phyloP scores from a whole-genome alignment of 257 asterid species.

The Solanum chiquidenum region DNA sequence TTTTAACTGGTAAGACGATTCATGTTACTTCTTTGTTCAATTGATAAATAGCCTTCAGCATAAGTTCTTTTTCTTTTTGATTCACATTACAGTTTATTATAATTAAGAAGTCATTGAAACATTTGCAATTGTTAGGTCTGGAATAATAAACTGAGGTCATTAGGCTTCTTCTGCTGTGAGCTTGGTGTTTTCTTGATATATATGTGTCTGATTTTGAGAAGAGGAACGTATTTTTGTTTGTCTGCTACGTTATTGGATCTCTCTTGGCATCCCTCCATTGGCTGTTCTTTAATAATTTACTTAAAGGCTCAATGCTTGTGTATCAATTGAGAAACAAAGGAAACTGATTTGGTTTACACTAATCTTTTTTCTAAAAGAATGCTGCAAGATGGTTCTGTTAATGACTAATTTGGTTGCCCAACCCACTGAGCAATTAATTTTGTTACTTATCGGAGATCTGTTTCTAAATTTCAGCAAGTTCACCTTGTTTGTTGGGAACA shows the following conservation, averaged over 20 bases:
- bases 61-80: neutral
- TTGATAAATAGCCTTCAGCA: neutral
- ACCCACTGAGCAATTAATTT: neutral
- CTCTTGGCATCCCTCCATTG: neutral
- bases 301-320: neutral
- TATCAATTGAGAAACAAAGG: neutral
- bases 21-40: neutral
- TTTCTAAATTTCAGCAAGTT: neutral
- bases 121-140: neutral
- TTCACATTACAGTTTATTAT: neutral
- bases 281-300: neutral
- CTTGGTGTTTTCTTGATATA: neutral
- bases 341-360: neutral
- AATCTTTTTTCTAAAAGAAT: neutral
- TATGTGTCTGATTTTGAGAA: neutral
- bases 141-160: neutral
- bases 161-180: neutral
- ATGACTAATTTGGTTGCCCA: neutral
- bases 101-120: neutral
- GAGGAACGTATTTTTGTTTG: neutral
- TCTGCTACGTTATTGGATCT: neutral
- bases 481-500: neutral
- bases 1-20: constrained; percentile 58
- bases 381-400: neutral
- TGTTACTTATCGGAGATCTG: neutral